Conservation (phyloP, 176 grass and related monocot species). For the Aegilops longissima region DNA sequence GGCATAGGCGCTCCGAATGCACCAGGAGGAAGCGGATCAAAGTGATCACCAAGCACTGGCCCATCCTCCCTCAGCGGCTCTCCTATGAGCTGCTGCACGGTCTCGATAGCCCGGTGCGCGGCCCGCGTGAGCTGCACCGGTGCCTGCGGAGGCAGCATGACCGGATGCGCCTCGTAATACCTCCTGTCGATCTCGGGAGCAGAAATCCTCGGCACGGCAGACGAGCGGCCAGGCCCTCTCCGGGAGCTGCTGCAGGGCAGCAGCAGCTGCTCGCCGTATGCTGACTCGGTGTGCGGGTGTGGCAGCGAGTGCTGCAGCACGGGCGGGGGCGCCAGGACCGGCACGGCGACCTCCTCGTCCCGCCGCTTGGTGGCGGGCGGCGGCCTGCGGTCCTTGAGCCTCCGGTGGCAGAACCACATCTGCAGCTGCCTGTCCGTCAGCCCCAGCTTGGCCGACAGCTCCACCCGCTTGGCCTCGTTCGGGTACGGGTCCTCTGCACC, state of each 20-base stretch:
- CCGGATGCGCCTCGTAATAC: constrained; percentile 57
- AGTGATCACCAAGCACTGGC: constrained; percentile 73
- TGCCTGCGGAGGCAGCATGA: constrained; percentile 40
- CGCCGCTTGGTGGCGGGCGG: constrained; percentile 24
- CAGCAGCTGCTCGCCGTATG: constrained; percentile 30
- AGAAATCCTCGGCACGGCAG: constrained; percentile 70
- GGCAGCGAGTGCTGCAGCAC: constrained; percentile 39
- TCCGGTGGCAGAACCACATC: constrained; percentile 98
- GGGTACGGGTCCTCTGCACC: constrained; percentile 74
- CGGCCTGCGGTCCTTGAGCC: constrained; percentile 82
- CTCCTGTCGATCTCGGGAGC: constrained; percentile 43
- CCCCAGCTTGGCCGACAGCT: constrained; percentile 63
- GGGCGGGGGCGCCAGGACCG: constrained; percentile 34
- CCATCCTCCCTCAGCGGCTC: constrained; percentile 83
- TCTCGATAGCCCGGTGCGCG: constrained; percentile 45
- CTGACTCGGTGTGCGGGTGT: not conserved
- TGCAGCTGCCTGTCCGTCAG: constrained; percentile 91
- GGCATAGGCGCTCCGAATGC: constrained; percentile 92
- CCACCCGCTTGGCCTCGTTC: constrained; percentile 48
- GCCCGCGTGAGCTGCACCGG: constrained; percentile 32
- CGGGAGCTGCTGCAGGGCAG: constrained; percentile 20
- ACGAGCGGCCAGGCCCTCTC: constrained; percentile 40
- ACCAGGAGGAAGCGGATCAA: constrained; percentile 85
- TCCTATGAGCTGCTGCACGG: constrained; percentile 64
- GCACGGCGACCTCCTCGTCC: constrained; percentile 48